Evolutionary conservation across 345 rosid genomes (phyloP).

Genomic region (Populus euphratica): DNA sequence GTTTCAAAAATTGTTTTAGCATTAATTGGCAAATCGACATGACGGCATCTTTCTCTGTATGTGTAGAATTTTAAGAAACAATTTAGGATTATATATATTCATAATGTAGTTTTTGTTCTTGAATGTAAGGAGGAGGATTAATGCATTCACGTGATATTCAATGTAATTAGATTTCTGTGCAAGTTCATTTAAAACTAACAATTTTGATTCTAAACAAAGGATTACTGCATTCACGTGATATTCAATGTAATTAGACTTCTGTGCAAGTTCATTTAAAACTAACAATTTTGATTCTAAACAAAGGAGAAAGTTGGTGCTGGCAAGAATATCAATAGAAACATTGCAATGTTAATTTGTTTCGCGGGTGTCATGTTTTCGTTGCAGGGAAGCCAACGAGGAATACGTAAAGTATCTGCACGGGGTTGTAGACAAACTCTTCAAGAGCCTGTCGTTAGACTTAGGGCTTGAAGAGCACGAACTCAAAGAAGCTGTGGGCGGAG

Average conservation of each 20-base stretch:
- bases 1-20: not conserved
- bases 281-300: too few relatives aligned
- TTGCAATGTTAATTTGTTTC: not conserved
- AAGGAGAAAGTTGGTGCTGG: too few relatives aligned
- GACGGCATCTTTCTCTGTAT: not conserved
- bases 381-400: constrained; percentile 74
- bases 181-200: too few relatives aligned
- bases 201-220: too few relatives aligned
- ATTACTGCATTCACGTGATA: not conserved
- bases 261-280: not conserved
- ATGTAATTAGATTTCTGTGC: too few relatives aligned
- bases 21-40: not conserved
- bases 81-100: not conserved
- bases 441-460: constrained; percentile 49
- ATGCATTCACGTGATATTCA: not conserved
- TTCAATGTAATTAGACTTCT: not conserved
- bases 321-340: not conserved
- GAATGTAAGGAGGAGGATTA: not conserved
- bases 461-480: constrained; percentile 49
- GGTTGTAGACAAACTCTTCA: constrained; percentile 51
- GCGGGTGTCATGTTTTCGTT: not conserved
- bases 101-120: not conserved
- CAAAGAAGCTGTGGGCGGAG: constrained; percentile 60
- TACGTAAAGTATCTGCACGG: constrained; percentile 41
- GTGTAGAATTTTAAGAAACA: not conserved